Percentiles rank a stretch among this genome's conserved stretches.
Evolutionary conservation across 495 filamentous ascomycete genomes (phyloP).

Genomic region (Pseudevernia furfuracea): DNA sequence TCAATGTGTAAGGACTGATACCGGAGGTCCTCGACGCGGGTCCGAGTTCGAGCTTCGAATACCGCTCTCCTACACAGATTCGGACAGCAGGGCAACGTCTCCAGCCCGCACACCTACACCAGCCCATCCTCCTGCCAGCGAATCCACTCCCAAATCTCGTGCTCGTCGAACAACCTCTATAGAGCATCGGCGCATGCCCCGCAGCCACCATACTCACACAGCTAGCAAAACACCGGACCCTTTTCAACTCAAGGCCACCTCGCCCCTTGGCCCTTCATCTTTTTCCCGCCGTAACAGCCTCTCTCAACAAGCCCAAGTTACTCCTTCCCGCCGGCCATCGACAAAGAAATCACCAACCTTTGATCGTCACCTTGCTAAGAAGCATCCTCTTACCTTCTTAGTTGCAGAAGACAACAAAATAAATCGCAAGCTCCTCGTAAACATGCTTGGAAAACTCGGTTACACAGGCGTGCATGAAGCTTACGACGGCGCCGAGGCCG

Average conservation of each 20-base stretch:
- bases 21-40: slow-evolving; percentile 57
- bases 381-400: slow-evolving; percentile 59
- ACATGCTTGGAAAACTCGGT: slow-evolving; percentile 63
- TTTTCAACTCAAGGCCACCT: slow-evolving; percentile 33
- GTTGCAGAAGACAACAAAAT: slow-evolving; percentile 77
- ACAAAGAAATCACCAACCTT: slow-evolving; percentile 21
- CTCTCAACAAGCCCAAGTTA: slow-evolving; percentile 10
- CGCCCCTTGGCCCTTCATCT: slow-evolving; percentile 26
- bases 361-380: slow-evolving; percentile 43
- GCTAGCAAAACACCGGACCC: slow-evolving; percentile 28
- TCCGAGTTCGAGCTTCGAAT: slow-evolving; percentile 70
- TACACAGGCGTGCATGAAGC: slow-evolving; percentile 61
- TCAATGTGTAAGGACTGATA: slow-evolving; percentile 59
- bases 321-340: slow-evolving; percentile 17
- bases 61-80: slow-evolving; percentile 49
- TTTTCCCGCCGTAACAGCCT: slow-evolving; percentile 24
- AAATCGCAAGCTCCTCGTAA: slow-evolving; percentile 66
- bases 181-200: slow-evolving; percentile 21
- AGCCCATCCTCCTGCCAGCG: slow-evolving; percentile 17
- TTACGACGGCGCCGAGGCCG: slow-evolving; percentile 65
- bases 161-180: slow-evolving; percentile 12
- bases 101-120: slow-evolving; percentile 31
- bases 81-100: slow-evolving; percentile 34
- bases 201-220: slow-evolving; percentile 25
- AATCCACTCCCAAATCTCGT: slow-evolving; percentile 10